These are phyloP conservation scores for Takakia lepidozioides DNA, from an alignment of 225 moss, liverwort and hornwort genomes.

Conservation along the genomic window DNA sequence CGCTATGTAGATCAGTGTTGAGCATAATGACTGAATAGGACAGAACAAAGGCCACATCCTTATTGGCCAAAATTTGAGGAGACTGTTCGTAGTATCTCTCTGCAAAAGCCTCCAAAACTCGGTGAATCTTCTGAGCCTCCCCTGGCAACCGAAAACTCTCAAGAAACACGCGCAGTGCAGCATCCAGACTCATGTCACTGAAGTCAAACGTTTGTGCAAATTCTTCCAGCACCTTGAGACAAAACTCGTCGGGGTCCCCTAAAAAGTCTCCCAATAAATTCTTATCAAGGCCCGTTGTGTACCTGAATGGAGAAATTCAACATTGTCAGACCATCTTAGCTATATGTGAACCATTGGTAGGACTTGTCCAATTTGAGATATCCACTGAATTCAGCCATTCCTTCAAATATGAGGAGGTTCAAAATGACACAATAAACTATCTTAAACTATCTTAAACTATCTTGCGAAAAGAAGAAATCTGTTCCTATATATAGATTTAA, in stretches of 20 bases:
- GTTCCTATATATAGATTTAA: too few species aligned
- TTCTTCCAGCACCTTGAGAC: slow-evolving; percentile 78
- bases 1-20: slow-evolving; percentile 93
- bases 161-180: slow-evolving; percentile 81
- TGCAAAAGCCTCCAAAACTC: slow-evolving; percentile 95
- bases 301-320: slow-evolving; percentile 58
- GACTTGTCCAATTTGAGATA: too few species aligned
- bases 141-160: slow-evolving; percentile 96
- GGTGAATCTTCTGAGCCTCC: slow-evolving; percentile 91
- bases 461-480: too few species aligned
- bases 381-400: too few species aligned
- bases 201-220: slow-evolving; percentile 97
- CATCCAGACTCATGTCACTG: slow-evolving; percentile 89
- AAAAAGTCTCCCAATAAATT: slow-evolving; percentile 89
- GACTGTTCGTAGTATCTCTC: slow-evolving; percentile 91
- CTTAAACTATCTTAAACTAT: too few species aligned
- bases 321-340: too few species aligned
- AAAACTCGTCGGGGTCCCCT: slow-evolving; percentile 92
- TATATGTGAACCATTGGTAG: too few species aligned
- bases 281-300: slow-evolving; percentile 92
- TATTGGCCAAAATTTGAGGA: slow-evolving; percentile 70
- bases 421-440: too few species aligned
- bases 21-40: slow-evolving; percentile 93
- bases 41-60: slow-evolving; percentile 94
- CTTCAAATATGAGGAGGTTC: too few species aligned